Conservation (phyloP, 495 filamentous ascomycete genomes). For the Parmelia sp. region DNA sequence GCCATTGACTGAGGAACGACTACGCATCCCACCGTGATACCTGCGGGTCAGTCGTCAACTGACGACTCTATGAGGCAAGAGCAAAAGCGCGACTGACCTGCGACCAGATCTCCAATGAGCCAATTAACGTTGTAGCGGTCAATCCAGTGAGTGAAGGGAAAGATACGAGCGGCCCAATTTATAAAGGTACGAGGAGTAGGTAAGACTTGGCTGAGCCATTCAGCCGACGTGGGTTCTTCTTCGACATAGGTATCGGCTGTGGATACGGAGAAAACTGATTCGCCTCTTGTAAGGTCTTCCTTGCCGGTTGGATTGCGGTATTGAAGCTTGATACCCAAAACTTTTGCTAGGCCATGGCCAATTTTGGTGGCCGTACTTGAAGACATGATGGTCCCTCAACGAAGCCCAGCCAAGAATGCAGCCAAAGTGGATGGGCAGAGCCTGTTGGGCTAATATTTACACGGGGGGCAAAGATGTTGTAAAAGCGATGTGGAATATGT, state of each 20-base stretch:
- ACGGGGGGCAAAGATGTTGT: background rate
- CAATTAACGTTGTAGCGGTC: conserved; percentile 80
- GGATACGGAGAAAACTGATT: conserved; percentile 70
- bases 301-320: conserved; percentile 50
- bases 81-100: conserved; percentile 52
- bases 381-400: conserved; percentile 7
- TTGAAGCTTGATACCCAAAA: conserved; percentile 78
- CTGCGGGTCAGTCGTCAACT: conserved; percentile 35
- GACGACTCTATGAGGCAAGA: conserved; percentile 15
- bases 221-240: conserved; percentile 63
- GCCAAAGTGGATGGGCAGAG: background rate
- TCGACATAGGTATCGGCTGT: conserved; percentile 80
- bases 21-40: conserved; percentile 89
- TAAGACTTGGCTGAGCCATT: conserved; percentile 59
- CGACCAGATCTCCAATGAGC: conserved; percentile 82
- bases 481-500: background rate
- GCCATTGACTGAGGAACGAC: conserved; percentile 98
- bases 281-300: conserved; percentile 59
- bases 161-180: conserved; percentile 61
- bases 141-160: conserved; percentile 89
- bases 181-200: conserved; percentile 51
- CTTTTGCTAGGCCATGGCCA: conserved; percentile 70
- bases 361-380: conserved; percentile 41
- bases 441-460: background rate
- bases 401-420: background rate